Base-by-base conservation (phyloP, 139 green algal species). In the Micractinium sp. region DNA sequence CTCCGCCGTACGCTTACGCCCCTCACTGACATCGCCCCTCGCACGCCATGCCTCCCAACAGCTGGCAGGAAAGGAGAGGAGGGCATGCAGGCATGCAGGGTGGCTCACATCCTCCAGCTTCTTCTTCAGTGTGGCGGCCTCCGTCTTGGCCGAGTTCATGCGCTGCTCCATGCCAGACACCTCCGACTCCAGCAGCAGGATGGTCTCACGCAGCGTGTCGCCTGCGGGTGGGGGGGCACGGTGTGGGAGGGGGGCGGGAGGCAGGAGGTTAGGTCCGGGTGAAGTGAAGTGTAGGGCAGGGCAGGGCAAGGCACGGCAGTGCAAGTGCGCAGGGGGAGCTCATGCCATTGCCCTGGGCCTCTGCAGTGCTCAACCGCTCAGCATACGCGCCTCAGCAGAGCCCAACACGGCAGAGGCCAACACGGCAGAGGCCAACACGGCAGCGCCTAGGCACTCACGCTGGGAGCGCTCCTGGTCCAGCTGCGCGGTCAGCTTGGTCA, bases 171-270 rank as follows among this genome's bases (percentile, higher is more conserved):
- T 63, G 78, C 29, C 31, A 2, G 41, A 39, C 41, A 84, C 78
- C 78, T 84, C 78, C 7, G 25, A 9, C 78, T 84, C 78, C 78
- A 84, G 53, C 41, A 84, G 53, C 41, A 84, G 78, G 41, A 84
- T 63, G 78, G 78, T 84, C 78, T 84, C 78, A 15, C 78, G 78
- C 78, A 84, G 78, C 3, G 78, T 84, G 78, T 63, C 78, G 78
- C 56, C 78, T 84, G 78, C 78, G 31, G 38, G 1, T 0, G 22
- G 38, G 23, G 74, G 71, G 71, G 25, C 1, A 75, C 31, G 35
- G 71, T 3, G 29, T 1, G 63, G 19, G 19, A 33, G 29, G 71
- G 71, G 31, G 15, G 71, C 2, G 3, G 74, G 29, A 29, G 74
- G 74, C 16, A 53, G 33, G 33, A 16, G 69, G 25, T 18, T 76